Evolutionary conservation across 768 basidiomycete species (phyloP).

Genomic region (Tulasnella sp.): DNA sequence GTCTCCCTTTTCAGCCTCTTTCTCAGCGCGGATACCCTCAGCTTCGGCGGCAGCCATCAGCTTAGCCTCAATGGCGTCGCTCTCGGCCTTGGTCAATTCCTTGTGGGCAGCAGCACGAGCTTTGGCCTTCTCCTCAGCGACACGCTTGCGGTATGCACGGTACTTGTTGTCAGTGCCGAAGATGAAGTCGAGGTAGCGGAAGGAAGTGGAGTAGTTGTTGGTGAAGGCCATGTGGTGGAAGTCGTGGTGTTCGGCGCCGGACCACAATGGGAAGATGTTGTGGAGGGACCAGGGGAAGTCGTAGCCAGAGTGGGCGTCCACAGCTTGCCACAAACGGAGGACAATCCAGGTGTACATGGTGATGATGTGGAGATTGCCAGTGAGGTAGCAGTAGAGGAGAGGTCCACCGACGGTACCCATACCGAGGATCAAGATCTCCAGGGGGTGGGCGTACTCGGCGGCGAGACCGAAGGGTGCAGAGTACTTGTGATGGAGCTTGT

Average conservation of each 20-base stretch:
- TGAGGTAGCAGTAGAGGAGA: slow-evolving; percentile 76
- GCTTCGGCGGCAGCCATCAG: slow-evolving; percentile 67
- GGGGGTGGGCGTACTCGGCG: slow-evolving; percentile 96
- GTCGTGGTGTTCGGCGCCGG: slow-evolving; percentile 95
- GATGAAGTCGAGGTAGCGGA: slow-evolving; percentile 88
- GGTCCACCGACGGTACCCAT: slow-evolving; percentile 73
- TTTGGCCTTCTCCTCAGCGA: slow-evolving; percentile 50
- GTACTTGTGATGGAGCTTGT: slow-evolving; percentile 97
- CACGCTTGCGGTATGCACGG: slow-evolving; percentile 65
- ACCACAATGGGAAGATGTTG: slow-evolving; percentile 92
- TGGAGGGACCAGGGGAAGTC: slow-evolving; percentile 98
- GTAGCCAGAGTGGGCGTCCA: slow-evolving; percentile 96
- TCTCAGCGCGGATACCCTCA: slow-evolving; percentile 69
- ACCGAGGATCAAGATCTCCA: slow-evolving; percentile 92
- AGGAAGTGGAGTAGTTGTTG: slow-evolving; percentile 90
- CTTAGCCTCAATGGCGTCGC: slow-evolving; percentile 54
- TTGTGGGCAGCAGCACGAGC: slow-evolving; percentile 29
- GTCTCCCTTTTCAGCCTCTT: slow-evolving; percentile 39
- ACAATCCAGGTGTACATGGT: slow-evolving; percentile 94
- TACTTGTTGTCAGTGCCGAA: slow-evolving; percentile 92
- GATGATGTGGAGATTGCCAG: slow-evolving; percentile 77
- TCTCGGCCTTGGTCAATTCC: slow-evolving; percentile 47
- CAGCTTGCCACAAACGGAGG: slow-evolving; percentile 91
- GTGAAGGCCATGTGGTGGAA: slow-evolving; percentile 98
- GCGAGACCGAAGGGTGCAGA: slow-evolving; percentile 95